Conservation (phyloP, 1,284 basidiomycete genomes). For the Cryptococcus jaspeensis region DNA sequence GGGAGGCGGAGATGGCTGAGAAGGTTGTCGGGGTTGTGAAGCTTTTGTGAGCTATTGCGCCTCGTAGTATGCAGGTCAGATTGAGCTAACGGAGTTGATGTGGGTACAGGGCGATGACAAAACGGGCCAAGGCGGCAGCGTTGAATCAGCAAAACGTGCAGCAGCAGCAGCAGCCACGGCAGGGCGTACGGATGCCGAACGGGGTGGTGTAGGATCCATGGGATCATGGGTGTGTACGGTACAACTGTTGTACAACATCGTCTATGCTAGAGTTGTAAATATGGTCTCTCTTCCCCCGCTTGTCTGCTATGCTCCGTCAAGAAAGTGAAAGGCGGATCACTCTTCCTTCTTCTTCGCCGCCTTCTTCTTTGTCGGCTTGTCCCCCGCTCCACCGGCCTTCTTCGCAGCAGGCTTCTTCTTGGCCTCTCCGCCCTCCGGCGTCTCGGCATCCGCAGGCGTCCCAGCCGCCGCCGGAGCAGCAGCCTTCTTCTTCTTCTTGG, state of each 20-base stretch:
- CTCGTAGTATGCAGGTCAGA: too few relatives aligned
- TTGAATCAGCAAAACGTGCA: too few relatives aligned
- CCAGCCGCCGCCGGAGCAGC: slow-evolving; percentile 5
- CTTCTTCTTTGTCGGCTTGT: slow-evolving; percentile 11
- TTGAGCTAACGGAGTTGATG: too few relatives aligned
- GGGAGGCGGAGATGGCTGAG: slow-evolving; percentile 67
- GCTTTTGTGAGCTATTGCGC: slow-evolving; percentile 58
- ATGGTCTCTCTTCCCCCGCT: too few relatives aligned
- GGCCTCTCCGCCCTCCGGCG: slow-evolving; percentile 1
- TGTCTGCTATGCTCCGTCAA: too few relatives aligned
- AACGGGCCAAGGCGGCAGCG: too few relatives aligned
- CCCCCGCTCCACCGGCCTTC: slow-evolving; percentile 1
- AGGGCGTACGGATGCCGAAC: too few relatives aligned
- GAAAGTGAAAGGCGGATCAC: too few relatives aligned
- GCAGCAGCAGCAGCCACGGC: too few relatives aligned
- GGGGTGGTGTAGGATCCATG: too few relatives aligned
- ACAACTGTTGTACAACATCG: slow-evolving; percentile 1
- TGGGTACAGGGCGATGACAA: too few relatives aligned
- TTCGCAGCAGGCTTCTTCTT: slow-evolving; percentile 4
- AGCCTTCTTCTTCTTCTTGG: slow-evolving; percentile 19
- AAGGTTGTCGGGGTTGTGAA: slow-evolving; percentile 64
- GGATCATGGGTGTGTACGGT: not conserved
- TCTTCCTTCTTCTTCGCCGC: not conserved
- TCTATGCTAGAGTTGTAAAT: too few relatives aligned
- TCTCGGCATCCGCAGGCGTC: not conserved